Conservation (phyloP, 2,329 filamentous ascomycete genomes). For the Orbilia quercus region DNA sequence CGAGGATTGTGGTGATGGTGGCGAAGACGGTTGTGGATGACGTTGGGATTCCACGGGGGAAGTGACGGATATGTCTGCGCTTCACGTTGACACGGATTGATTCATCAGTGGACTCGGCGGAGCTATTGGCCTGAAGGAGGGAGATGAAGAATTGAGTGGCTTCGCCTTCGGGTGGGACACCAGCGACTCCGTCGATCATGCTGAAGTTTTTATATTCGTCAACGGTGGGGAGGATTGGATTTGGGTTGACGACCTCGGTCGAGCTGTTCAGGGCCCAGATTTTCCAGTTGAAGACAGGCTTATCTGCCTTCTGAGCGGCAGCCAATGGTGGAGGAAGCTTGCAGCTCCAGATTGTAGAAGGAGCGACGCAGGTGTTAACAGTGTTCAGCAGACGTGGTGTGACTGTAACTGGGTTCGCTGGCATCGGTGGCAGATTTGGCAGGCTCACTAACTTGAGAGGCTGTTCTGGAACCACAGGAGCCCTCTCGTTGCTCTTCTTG, state of each 20-base stretch:
- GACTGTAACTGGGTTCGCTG: slow-evolving; percentile 31
- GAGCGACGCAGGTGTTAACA: slow-evolving; percentile 45
- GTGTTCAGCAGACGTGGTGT: slow-evolving; percentile 42
- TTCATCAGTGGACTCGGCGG: not conserved
- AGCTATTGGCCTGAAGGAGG: slow-evolving; percentile 30
- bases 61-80: slow-evolving; percentile 42
- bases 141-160: slow-evolving; percentile 44
- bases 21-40: slow-evolving; percentile 8
- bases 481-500: slow-evolving; percentile 40
- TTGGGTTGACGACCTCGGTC: slow-evolving; percentile 22
- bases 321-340: slow-evolving; percentile 51
- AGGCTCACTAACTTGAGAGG: slow-evolving; percentile 31
- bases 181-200: slow-evolving; percentile 42
- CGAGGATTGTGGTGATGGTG: not conserved
- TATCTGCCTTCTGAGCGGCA: not conserved
- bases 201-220: slow-evolving; percentile 52
- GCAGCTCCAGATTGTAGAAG: slow-evolving; percentile 52
- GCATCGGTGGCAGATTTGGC: slow-evolving; percentile 40
- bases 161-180: slow-evolving; percentile 35
- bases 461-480: slow-evolving; percentile 13
- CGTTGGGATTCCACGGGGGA: slow-evolving; percentile 27
- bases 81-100: slow-evolving; percentile 21
- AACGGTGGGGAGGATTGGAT: slow-evolving; percentile 17
- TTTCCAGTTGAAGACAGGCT: slow-evolving; percentile 47
- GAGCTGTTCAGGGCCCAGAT: slow-evolving; percentile 38